Conservation (phyloP, 2,329 filamentous ascomycete species). For the Dactylellina haptotyla region DNA sequence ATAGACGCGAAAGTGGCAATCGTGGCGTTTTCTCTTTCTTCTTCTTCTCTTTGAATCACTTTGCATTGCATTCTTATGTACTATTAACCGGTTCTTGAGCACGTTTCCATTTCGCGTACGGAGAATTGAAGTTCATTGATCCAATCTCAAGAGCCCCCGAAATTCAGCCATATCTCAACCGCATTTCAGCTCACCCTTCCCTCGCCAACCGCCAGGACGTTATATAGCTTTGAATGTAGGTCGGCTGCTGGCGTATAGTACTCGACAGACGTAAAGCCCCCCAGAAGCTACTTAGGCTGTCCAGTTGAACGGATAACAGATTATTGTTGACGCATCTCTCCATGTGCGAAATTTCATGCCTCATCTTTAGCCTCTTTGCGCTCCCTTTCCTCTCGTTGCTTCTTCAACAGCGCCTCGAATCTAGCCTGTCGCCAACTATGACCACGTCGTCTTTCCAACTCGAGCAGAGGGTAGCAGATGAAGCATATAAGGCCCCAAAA, state of each 20-base stretch:
- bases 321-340: neutral
- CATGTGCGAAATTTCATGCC: neutral
- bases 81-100: neutral
- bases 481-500: slow-evolving; percentile 68
- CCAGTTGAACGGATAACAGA: neutral
- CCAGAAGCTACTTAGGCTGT: too few species aligned
- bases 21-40: slow-evolving; percentile 6
- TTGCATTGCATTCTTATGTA: slow-evolving; percentile 15
- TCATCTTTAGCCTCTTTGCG: slow-evolving; percentile 2
- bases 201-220: neutral
- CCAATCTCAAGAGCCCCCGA: neutral
- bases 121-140: neutral
- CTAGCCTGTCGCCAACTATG: slow-evolving; percentile 67
- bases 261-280: too few species aligned
- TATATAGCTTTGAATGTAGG: neutral
- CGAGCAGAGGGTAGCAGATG: slow-evolving; percentile 65
- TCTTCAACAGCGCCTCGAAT: slow-evolving; percentile 25
- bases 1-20: slow-evolving; percentile 11
- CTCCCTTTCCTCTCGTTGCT: slow-evolving; percentile 7
- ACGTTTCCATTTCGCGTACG: neutral
- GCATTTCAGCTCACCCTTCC: neutral
- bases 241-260: too few species aligned
- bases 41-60: neutral
- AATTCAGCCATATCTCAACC: neutral
- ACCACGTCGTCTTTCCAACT: slow-evolving; percentile 65